These are phyloP conservation scores for Castanopsis chinensis DNA, from an alignment of 306 rosid genomes.

Conservation along the genomic window DNA sequence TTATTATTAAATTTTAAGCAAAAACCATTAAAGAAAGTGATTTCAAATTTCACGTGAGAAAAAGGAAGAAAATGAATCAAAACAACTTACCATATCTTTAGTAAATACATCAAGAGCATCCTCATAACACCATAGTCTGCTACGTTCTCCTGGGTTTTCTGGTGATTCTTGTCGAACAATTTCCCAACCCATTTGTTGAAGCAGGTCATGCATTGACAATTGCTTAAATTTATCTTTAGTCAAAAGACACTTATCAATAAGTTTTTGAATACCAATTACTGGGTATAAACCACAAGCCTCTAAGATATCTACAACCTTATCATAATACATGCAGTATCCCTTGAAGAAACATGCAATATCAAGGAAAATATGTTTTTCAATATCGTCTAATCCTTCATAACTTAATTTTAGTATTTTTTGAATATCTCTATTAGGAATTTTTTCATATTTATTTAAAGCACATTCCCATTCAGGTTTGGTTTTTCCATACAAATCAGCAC, in stretches of 20 bases:
- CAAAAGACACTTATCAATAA: conserved; percentile 26
- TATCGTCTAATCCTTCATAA: conserved; percentile 23
- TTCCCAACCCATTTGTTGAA: conserved; percentile 36
- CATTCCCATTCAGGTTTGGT: conserved; percentile 19
- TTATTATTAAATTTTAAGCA: not conserved
- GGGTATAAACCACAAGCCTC: conserved; percentile 7
- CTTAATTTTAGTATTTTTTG: conserved; percentile 16
- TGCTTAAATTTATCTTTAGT: not conserved
- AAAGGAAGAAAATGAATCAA: not conserved
- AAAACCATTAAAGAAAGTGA: not conserved
- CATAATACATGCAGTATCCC: conserved; percentile 1
- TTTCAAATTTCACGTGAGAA: too few species aligned
- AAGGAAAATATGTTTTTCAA: conserved; percentile 24
- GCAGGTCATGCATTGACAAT: conserved; percentile 38
- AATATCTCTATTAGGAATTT: conserved; percentile 13
- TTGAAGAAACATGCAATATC: conserved; percentile 47
- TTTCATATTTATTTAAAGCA: conserved; percentile 12
- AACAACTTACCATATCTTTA: conserved; percentile 3
- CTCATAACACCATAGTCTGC: conserved; percentile 38
- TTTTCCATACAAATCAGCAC: conserved; percentile 8
- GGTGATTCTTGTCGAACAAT: conserved; percentile 32
- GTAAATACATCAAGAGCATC: conserved; percentile 29
- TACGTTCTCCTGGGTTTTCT: conserved; percentile 13
- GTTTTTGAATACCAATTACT: conserved; percentile 19
- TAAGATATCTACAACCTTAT: conserved; percentile 1